phyloP scores from a whole-genome alignment of 768 basidiomycete genomes.

The Suillus cothurnatus region DNA sequence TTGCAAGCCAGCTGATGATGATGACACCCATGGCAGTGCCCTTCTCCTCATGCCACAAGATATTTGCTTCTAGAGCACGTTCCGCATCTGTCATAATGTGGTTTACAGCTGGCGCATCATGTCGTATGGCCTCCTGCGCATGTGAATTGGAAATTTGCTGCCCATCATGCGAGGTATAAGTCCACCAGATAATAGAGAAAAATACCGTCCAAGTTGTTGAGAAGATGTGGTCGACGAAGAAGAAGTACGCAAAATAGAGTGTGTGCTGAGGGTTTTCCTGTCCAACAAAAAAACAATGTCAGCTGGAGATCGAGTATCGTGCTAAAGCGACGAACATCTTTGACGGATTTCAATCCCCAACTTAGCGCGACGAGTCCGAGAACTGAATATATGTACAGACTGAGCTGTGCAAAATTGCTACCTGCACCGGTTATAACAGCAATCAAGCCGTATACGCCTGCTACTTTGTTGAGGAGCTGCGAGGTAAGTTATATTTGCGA shows the following conservation, averaged over 20 bases:
- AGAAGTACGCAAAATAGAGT: slow-evolving; percentile 89
- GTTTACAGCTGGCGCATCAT: slow-evolving; percentile 47
- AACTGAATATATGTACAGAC: slow-evolving; percentile 92
- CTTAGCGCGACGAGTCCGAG: slow-evolving; percentile 74
- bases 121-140: slow-evolving; percentile 86
- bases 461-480: slow-evolving; percentile 94
- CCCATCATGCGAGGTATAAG: slow-evolving; percentile 91
- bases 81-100: slow-evolving; percentile 64
- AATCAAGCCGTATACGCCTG: slow-evolving; percentile 94
- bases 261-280: slow-evolving; percentile 90
- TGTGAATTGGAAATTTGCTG: slow-evolving; percentile 75
- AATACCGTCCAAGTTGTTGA: slow-evolving; percentile 91
- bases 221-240: slow-evolving; percentile 88
- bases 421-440: slow-evolving; percentile 88
- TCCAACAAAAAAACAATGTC: slow-evolving; percentile 8
- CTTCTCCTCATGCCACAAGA: slow-evolving; percentile 91
- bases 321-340: slow-evolving; percentile 59
- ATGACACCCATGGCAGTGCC: slow-evolving; percentile 78
- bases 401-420: slow-evolving; percentile 91
- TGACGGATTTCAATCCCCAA: slow-evolving; percentile 88
- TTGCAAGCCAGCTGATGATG: slow-evolving; percentile 81
- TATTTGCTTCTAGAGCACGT: slow-evolving; percentile 70
- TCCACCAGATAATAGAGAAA: slow-evolving; percentile 91
- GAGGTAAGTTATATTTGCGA: slow-evolving; percentile 18
- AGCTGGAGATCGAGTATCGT: slow-evolving; percentile 10